phyloP scores from a whole-genome alignment of 306 rosid species.

The Aeschynomene evenia region DNA sequence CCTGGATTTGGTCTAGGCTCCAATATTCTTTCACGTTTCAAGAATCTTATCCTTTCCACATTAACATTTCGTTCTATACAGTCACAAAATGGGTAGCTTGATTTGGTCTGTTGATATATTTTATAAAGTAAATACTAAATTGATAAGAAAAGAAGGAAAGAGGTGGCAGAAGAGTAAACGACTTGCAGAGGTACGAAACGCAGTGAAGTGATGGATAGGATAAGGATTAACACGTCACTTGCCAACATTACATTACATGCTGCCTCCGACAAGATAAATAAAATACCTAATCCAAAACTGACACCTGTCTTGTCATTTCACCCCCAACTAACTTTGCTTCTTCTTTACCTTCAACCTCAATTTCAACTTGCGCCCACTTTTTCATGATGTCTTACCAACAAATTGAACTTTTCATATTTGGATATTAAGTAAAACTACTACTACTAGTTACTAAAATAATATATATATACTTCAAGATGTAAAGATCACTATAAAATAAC shows the following conservation, averaged over 20 bases:
- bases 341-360: not conserved
- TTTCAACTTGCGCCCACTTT: not conserved
- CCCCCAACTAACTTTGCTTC: too few relatives aligned
- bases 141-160: too few relatives aligned
- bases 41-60: not conserved
- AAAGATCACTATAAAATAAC: too few relatives aligned
- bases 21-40: not conserved
- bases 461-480: too few relatives aligned
- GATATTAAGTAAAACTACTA: too few relatives aligned
- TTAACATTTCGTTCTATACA: too few relatives aligned
- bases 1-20: not conserved
- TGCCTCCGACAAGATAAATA: not conserved
- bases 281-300: slow-evolving; percentile 19
- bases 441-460: too few relatives aligned
- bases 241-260: not conserved
- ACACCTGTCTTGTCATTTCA: slow-evolving; percentile 40
- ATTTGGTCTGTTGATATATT: too few relatives aligned
- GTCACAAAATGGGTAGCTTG: too few relatives aligned
- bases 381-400: not conserved
- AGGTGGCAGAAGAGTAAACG: too few relatives aligned
- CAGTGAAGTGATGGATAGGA: slow-evolving; percentile 30
- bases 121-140: too few relatives aligned
- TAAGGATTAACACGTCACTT: slow-evolving; percentile 49
- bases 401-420: too few relatives aligned
- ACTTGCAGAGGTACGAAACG: not conserved